Percentiles rank a stretch among this genome's conserved stretches.
These are phyloP conservation scores for Leptomonas pyrrhocoris DNA, from an alignment of 208 protist species.

Conservation along the genomic window DNA sequence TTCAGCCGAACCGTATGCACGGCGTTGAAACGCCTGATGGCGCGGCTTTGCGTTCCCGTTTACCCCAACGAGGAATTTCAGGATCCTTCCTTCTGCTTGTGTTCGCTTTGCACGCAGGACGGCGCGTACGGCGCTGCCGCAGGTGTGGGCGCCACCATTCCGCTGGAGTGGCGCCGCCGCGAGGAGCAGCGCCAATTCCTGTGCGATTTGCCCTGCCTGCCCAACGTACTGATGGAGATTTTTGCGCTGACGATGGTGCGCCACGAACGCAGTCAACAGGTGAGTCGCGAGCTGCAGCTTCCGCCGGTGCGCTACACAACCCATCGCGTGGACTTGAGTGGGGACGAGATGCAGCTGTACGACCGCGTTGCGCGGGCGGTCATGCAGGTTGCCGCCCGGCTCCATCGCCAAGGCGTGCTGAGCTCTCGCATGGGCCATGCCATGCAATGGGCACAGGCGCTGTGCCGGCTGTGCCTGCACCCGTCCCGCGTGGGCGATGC, in stretches of 20 bases:
- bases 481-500: slow-evolving; percentile 25
- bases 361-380: slow-evolving; percentile 35
- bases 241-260: slow-evolving; percentile 45
- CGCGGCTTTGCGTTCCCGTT: background rate
- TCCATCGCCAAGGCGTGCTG: slow-evolving; percentile 45
- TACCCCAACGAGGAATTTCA: background rate
- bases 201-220: slow-evolving; percentile 9
- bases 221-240: slow-evolving; percentile 22
- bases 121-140: slow-evolving; percentile 7
- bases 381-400: slow-evolving; percentile 16
- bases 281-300: slow-evolving; percentile 40
- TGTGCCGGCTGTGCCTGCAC: slow-evolving; percentile 48
- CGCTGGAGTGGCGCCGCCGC: slow-evolving; percentile 1
- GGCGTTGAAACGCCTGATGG: background rate
- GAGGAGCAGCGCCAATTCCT: background rate
- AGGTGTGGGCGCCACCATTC: background rate
- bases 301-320: slow-evolving; percentile 21
- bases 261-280: slow-evolving; percentile 42
- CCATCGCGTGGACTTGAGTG: slow-evolving; percentile 17
- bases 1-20: background rate
- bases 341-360: slow-evolving; percentile 45
- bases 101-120: slow-evolving; percentile 13
- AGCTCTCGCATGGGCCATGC: slow-evolving; percentile 30
- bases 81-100: slow-evolving; percentile 10
- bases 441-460: slow-evolving; percentile 53